These are phyloP conservation scores for Rhododendron ovatum DNA, from an alignment of 148 eudicot species.

Conservation along the genomic window DNA sequence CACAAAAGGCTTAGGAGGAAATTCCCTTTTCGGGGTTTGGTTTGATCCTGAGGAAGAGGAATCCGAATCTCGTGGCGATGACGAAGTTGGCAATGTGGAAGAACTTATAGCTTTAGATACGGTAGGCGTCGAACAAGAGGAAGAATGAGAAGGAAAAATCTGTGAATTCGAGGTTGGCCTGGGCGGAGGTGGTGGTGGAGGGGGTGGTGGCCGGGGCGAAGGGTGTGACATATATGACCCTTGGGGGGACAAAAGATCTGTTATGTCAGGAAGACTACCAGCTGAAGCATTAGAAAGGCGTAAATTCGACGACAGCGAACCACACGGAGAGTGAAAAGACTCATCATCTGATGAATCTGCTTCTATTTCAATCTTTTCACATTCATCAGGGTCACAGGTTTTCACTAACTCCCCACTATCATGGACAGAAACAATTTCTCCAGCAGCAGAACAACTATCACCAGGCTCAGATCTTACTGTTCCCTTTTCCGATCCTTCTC, in stretches of 20 bases:
- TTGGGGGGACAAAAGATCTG: constrained; percentile 38
- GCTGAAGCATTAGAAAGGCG: constrained; percentile 67
- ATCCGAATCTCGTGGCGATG: constrained; percentile 22
- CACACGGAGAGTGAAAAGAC: constrained; percentile 69
- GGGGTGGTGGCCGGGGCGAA: not conserved
- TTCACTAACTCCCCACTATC: constrained; percentile 41
- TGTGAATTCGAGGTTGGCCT: constrained; percentile 44
- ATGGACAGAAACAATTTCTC: constrained; percentile 46
- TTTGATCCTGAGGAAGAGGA: constrained; percentile 26
- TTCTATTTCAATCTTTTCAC: constrained; percentile 7
- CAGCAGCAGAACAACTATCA: constrained; percentile 19
- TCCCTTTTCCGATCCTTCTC: constrained; percentile 23
- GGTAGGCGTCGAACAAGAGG: constrained; percentile 17
- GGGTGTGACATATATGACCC: constrained; percentile 12
- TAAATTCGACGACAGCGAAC: constrained; percentile 42
- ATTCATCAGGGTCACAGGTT: constrained; percentile 36
- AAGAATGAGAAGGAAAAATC: constrained; percentile 19
- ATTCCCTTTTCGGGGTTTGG: constrained; percentile 9
- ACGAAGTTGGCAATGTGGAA: constrained; percentile 4
- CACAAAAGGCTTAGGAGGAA: constrained; percentile 17
- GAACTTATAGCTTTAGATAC: constrained; percentile 15
- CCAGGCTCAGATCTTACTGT: constrained; percentile 5
- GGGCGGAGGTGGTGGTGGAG: constrained; percentile 34
- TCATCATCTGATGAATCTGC: constrained; percentile 54
- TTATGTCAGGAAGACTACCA: constrained; percentile 38